Base-by-base conservation (phyloP, 2,329 filamentous ascomycete genomes). In the Gnomoniopsis sp. region DNA sequence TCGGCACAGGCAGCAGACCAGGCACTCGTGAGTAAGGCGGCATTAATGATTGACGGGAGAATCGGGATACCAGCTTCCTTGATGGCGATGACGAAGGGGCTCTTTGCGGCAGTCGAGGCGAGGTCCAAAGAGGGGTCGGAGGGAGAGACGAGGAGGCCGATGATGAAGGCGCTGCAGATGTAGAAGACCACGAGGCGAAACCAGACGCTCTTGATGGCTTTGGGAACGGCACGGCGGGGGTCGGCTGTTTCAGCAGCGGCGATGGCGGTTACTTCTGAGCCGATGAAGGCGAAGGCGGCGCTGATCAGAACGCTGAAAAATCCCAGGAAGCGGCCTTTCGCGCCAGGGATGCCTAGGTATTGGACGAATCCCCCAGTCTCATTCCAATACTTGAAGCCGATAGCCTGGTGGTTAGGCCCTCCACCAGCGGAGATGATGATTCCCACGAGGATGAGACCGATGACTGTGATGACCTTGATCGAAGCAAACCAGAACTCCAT, bases 1-100 rank as follows among this genome's bases (percentile, higher is more conserved):
- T 90, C 90, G 15, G 88, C 89, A 74, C 89, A 91, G 60, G 88
- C 90, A 6, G 90, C 89, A 0, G 88, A 90, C 65, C 91, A 84
- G 8, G 92, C 90, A 3, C 89, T 89, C 0, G 89, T 90, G 22
- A 93, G 78, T 11, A 93, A 83, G 8, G 91, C 86, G 17, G 85
- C 89, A 71, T 93, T 93, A 78, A 93, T 86, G 68, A 93, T 86
- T 65, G 84, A 77, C 6, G 85, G 82, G 3, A 91, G 81, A 3
- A 83, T 80, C 8, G 76, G 74, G 58, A 90, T 85, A 44, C 87
- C 87, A 33, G 87, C 88, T 19, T 83, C 77, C 36, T 79, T 76
- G 41, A 80, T 81, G 33, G 82, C 81, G 59, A 87, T 81, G 67
- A 87, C 84, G 54, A 89, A 79, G 6, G 87, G 87, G 2, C 86